These are phyloP conservation scores for Malus domestica DNA, from an alignment of 306 rosid genomes.

Conservation along the genomic window DNA sequence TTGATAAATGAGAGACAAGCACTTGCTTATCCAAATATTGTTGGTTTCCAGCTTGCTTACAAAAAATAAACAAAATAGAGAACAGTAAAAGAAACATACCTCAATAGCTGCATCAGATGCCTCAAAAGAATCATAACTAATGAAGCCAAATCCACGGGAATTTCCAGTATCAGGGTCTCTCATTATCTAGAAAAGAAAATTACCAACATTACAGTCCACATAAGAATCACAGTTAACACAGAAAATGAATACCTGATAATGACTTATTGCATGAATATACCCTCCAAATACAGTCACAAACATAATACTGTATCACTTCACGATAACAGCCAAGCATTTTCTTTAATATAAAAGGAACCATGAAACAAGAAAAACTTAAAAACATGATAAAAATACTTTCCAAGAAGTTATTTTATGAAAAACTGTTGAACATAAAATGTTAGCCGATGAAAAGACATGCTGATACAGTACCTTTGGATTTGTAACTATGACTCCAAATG, in stretches of 20 bases:
- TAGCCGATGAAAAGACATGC: conserved; percentile 1
- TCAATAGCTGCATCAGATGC: conserved; percentile 99
- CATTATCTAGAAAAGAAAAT: conserved; percentile 66
- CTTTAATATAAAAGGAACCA: background rate
- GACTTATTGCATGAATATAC: background rate
- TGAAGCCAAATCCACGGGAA: conserved; percentile 96
- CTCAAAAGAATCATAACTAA: conserved; percentile 96
- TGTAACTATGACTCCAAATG: conserved; percentile 95
- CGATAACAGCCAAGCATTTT: background rate
- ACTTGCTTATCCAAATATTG: background rate
- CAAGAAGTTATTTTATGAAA: background rate
- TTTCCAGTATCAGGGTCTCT: conserved; percentile 98
- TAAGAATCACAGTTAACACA: background rate
- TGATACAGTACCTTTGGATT: conserved; percentile 72
- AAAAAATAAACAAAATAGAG: background rate
- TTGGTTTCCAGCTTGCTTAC: background rate
- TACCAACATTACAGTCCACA: conserved; percentile 16
- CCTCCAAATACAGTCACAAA: background rate
- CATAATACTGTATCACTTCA: background rate
- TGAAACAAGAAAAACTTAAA: background rate
- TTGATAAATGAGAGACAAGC: too few species aligned
- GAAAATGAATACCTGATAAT: background rate
- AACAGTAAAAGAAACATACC: conserved; percentile 34
- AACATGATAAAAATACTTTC: background rate
- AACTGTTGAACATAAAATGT: background rate